Conservation (phyloP, 345 rosid species). For the Dipteronia dyeriana region DNA sequence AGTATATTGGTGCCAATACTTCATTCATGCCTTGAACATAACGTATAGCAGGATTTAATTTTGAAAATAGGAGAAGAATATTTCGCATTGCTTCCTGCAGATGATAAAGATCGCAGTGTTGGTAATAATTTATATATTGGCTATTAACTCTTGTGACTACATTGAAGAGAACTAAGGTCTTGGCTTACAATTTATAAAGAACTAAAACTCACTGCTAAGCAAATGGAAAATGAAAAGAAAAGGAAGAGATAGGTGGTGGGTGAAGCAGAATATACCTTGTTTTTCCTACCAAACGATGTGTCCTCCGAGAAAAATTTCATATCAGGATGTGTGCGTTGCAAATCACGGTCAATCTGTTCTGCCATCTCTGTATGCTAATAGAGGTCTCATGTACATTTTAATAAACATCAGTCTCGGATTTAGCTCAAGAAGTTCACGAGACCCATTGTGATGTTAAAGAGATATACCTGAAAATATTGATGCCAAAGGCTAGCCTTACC, state of each 20-base stretch:
- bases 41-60: slow-evolving; percentile 71
- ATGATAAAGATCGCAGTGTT: slow-evolving; percentile 4
- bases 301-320: slow-evolving; percentile 69
- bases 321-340: slow-evolving; percentile 73
- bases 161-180: neutral
- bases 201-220: neutral
- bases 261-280: slow-evolving; percentile 42
- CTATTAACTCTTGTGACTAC: neutral
- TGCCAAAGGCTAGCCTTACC: slow-evolving; percentile 67
- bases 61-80: slow-evolving; percentile 67
- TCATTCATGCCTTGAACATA: slow-evolving; percentile 88
- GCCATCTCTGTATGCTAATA: slow-evolving; percentile 61
- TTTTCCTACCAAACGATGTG: slow-evolving; percentile 52
- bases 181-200: neutral
- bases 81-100: slow-evolving; percentile 68
- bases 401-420: slow-evolving; percentile 16
- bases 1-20: slow-evolving; percentile 72
- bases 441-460: slow-evolving; percentile 5
- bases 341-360: slow-evolving; percentile 75
- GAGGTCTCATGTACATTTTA: slow-evolving; percentile 19
- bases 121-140: neutral
- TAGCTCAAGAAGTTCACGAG: slow-evolving; percentile 7
- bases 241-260: neutral
- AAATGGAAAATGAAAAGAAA: neutral
- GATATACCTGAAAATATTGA: slow-evolving; percentile 61